Conservation (phyloP, 2,329 filamentous ascomycete genomes). For the Hypoxylon sp. region DNA sequence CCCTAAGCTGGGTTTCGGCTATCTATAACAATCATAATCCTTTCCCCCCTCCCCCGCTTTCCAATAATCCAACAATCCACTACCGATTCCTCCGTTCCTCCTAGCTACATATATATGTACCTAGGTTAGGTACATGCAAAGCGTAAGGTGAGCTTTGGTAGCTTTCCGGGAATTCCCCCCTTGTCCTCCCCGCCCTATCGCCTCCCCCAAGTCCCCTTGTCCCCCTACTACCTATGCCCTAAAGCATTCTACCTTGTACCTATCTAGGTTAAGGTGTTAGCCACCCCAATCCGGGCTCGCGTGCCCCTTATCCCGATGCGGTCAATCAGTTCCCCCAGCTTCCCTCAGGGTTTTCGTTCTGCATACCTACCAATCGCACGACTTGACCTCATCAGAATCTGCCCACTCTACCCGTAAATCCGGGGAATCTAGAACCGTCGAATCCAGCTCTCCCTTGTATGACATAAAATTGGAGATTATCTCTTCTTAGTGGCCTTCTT, state of each 20-base stretch:
- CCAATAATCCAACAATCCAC: neutral
- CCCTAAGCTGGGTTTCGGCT: neutral
- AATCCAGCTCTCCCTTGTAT: slow-evolving; percentile 26
- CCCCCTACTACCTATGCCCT: too few species aligned
- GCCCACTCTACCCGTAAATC: slow-evolving; percentile 33
- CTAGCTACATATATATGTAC: too few species aligned
- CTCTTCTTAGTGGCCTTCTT: slow-evolving; percentile 2
- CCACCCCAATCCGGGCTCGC: slow-evolving; percentile 24
- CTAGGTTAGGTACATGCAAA: too few species aligned
- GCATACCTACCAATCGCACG: slow-evolving; percentile 34
- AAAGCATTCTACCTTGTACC: neutral
- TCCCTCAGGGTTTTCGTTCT: slow-evolving; percentile 35
- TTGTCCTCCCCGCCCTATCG: neutral
- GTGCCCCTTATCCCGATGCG: slow-evolving; percentile 35
- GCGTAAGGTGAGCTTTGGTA: neutral
- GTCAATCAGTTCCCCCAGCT: slow-evolving; percentile 13
- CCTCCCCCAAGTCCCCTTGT: too few species aligned
- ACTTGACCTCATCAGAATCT: slow-evolving; percentile 34
- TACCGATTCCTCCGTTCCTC: neutral
- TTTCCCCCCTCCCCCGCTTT: neutral
- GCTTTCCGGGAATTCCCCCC: neutral
- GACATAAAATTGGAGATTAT: slow-evolving; percentile 35
- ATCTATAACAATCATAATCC: neutral
- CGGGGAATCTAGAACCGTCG: slow-evolving; percentile 35
- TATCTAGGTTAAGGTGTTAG: slow-evolving; percentile 7